Evolutionary conservation across 495 filamentous ascomycete genomes (phyloP).

Genomic region (Aspergillus hancockii): DNA sequence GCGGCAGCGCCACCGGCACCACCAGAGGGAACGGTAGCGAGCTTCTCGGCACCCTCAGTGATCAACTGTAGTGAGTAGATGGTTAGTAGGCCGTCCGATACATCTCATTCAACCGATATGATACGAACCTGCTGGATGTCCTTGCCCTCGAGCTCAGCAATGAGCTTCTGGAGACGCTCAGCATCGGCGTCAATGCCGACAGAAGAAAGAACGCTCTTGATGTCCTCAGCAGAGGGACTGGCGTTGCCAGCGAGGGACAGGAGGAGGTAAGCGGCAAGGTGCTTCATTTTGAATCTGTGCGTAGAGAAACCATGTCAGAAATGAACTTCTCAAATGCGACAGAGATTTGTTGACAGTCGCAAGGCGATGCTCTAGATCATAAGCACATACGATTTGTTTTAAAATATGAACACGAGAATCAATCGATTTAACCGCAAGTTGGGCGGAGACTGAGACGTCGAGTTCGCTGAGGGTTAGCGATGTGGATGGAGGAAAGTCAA

Average conservation of each 20-base stretch:
- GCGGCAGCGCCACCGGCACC: constrained; percentile 69
- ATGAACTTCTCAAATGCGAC: not conserved
- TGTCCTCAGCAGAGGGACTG: constrained; percentile 80
- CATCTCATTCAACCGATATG: not conserved
- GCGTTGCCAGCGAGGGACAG: constrained; percentile 90
- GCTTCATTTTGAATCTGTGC: constrained; percentile 85
- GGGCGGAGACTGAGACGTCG: constrained; percentile 86
- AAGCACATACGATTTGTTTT: constrained; percentile 29
- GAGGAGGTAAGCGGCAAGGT: constrained; percentile 98
- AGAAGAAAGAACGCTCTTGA: constrained; percentile 88
- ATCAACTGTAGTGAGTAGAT: constrained; percentile 67
- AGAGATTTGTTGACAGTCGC: not conserved
- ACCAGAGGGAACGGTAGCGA: constrained; percentile 95
- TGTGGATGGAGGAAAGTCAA: constrained; percentile 32
- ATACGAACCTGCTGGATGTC: constrained; percentile 84
- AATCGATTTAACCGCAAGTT: constrained; percentile 92
- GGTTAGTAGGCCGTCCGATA: constrained; percentile 17
- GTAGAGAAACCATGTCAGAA: constrained; percentile 20
- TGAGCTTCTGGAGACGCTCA: constrained; percentile 80
- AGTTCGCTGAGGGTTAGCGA: constrained; percentile 53
- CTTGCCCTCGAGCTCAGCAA: constrained; percentile 96
- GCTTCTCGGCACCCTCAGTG: constrained; percentile 84
- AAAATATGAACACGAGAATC: constrained; percentile 75
- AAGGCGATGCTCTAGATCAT: not conserved
- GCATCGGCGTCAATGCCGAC: constrained; percentile 94